Evolutionary conservation across 2,329 filamentous ascomycete genomes (phyloP).

Genomic region (Claviceps africana): DNA sequence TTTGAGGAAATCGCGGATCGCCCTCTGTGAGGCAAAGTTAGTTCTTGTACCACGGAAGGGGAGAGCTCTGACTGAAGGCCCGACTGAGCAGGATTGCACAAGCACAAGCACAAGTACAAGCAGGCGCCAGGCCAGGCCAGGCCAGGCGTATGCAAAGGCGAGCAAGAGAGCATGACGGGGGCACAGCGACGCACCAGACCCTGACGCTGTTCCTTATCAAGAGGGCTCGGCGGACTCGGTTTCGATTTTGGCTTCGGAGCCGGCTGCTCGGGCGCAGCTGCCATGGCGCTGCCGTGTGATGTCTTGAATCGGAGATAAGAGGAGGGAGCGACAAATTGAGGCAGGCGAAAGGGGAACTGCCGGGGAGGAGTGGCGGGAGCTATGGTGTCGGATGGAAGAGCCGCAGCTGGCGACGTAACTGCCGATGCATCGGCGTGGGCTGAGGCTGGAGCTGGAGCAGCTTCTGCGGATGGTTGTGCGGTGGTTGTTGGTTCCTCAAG

Average conservation of each 20-base stretch:
- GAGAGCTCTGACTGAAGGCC: not conserved
- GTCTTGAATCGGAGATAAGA: conserved; percentile 37
- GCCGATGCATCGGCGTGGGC: not conserved
- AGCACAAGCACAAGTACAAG: too few relatives aligned
- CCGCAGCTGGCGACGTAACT: not conserved
- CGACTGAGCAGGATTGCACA: not conserved
- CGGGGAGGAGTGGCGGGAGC: conserved; percentile 4
- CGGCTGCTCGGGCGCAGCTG: conserved; percentile 10
- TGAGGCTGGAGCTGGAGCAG: not conserved
- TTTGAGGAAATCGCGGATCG: conserved; percentile 90
- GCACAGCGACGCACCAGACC: conserved; percentile 42
- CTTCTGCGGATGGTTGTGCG: not conserved
- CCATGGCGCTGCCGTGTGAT: conserved; percentile 21
- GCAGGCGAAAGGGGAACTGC: conserved; percentile 21
- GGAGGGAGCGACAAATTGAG: conserved; percentile 45
- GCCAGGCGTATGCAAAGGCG: not conserved
- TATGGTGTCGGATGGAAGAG: not conserved
- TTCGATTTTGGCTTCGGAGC: conserved; percentile 9
- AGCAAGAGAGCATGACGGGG: not conserved
- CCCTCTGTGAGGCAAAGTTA: conserved; percentile 43
- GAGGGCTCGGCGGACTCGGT: conserved; percentile 32
- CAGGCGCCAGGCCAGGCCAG: not conserved
- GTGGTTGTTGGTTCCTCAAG: conserved; percentile 2
- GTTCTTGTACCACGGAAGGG: conserved; percentile 1
- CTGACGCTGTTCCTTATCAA: conserved; percentile 66